phyloP scores from a whole-genome alignment of 345 rosid species.

The Trapa bicornis region DNA sequence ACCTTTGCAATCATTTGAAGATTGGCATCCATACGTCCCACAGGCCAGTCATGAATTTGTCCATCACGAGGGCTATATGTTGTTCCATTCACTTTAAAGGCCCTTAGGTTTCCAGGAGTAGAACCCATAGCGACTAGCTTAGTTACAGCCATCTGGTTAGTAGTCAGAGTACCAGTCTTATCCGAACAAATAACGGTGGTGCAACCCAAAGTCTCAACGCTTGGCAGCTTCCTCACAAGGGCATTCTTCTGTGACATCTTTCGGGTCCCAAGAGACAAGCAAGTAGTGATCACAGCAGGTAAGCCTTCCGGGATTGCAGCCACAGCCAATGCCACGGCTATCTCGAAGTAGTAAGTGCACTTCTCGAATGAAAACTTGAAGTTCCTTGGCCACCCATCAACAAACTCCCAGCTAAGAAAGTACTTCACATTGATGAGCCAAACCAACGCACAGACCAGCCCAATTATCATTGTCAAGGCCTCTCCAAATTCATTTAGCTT shows the following conservation, averaged over 20 bases:
- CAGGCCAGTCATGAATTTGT: constrained; percentile 45
- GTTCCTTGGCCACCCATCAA: constrained; percentile 54
- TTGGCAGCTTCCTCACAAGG: constrained; percentile 57
- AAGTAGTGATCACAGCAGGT: constrained; percentile 69
- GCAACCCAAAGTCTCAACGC: constrained; percentile 71
- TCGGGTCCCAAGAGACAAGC: constrained; percentile 61
- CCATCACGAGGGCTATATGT: constrained; percentile 53
- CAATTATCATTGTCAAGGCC: constrained; percentile 40
- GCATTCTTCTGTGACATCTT: constrained; percentile 79
- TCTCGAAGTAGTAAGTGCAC: constrained; percentile 61
- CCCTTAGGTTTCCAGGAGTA: constrained; percentile 22
- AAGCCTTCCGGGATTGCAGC: constrained; percentile 72
- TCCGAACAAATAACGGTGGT: constrained; percentile 73
- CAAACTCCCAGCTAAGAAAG: constrained; percentile 53
- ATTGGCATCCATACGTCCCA: constrained; percentile 43
- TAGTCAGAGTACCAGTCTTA: constrained; percentile 65
- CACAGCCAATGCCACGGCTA: constrained; percentile 68
- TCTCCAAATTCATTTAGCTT: constrained; percentile 59
- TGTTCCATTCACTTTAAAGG: constrained; percentile 53
- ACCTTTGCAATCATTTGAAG: constrained; percentile 57
- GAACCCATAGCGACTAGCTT: constrained; percentile 53
- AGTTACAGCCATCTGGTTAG: constrained; percentile 65
- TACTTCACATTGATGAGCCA: constrained; percentile 62
- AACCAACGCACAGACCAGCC: constrained; percentile 38
- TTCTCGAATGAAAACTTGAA: constrained; percentile 63